Evolutionary conservation across 2,329 filamentous ascomycete species (phyloP).

Genomic region (Epichloe coenophiala): DNA sequence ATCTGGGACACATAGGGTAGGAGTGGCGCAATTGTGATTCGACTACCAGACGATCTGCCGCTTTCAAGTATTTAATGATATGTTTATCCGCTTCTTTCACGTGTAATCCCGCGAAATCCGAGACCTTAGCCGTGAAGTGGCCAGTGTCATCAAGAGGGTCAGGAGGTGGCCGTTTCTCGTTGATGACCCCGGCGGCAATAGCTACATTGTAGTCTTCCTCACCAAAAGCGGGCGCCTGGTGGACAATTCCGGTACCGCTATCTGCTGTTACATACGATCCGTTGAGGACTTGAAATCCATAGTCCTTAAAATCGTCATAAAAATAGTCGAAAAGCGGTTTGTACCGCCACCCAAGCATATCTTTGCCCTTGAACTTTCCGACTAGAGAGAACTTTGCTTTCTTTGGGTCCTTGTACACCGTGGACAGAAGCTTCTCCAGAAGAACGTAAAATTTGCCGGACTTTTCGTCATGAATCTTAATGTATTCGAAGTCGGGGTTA

Average conservation of each 20-base stretch:
- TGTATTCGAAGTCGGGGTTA: conserved; percentile 73
- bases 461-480: conserved; percentile 74
- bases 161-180: conserved; percentile 62
- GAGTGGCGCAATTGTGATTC: conserved; percentile 84
- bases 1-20: conserved; percentile 87
- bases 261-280: conserved; percentile 80
- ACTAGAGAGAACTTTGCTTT: conserved; percentile 63
- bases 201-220: conserved; percentile 90
- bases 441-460: conserved; percentile 76
- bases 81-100: conserved; percentile 88
- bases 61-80: conserved; percentile 82
- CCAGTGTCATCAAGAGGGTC: conserved; percentile 83
- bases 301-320: conserved; percentile 74
- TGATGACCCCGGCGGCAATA: conserved; percentile 63
- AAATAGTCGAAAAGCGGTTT: conserved; percentile 83
- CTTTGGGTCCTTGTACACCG: conserved; percentile 69
- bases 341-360: conserved; percentile 61
- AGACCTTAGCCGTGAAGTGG: conserved; percentile 61
- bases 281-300: conserved; percentile 69
- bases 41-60: conserved; percentile 60
- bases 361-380: conserved; percentile 51
- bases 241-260: conserved; percentile 85
- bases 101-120: conserved; percentile 73
- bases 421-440: conserved; percentile 66
- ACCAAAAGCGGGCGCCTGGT: conserved; percentile 86